Percentiles rank a stretch among this genome's conserved stretches.
phyloP scores from a whole-genome alignment of 2,329 filamentous ascomycete genomes.

The Pseudogymnoascus sp. region DNA sequence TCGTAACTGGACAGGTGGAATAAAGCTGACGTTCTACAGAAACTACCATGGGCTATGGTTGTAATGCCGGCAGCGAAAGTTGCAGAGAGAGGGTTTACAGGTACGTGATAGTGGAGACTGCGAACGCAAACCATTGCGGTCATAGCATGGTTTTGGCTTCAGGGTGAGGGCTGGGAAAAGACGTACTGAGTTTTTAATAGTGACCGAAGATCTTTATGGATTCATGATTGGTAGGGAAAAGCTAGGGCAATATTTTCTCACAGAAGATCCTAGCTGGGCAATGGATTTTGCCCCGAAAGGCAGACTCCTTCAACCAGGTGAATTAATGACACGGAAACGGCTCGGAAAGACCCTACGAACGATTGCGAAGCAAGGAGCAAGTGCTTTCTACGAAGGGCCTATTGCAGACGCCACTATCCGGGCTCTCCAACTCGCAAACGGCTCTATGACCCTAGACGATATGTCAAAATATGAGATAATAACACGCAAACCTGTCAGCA shows the following conservation, averaged over 20 bases:
- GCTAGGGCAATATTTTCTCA: conserved; percentile 48
- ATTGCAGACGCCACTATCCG: conserved; percentile 56
- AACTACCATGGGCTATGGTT: conserved; percentile 62
- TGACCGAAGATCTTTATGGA: conserved; percentile 65
- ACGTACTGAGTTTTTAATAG: conserved; percentile 25
- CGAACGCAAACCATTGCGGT: neutral
- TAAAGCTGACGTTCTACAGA: conserved; percentile 25
- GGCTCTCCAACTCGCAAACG: conserved; percentile 49
- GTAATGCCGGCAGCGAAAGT: conserved; percentile 67
- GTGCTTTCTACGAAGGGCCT: conserved; percentile 56
- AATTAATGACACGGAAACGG: conserved; percentile 57
- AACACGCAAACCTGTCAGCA: conserved; percentile 56
- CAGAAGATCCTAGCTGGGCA: conserved; percentile 56
- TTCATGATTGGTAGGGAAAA: conserved; percentile 57
- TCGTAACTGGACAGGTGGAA: neutral
- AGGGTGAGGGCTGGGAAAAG: neutral
- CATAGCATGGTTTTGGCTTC: neutral
- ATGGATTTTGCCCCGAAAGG: conserved; percentile 64
- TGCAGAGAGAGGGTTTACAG: conserved; percentile 63
- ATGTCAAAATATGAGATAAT: conserved; percentile 58
- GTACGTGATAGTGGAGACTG: conserved; percentile 17
- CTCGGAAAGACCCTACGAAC: conserved; percentile 60
- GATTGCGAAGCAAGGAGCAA: conserved; percentile 51
- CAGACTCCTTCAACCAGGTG: conserved; percentile 47
- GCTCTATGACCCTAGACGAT: conserved; percentile 62